phyloP scores from a whole-genome alignment of 2,329 filamentous ascomycete genomes.

The Paecilomyces sp. region DNA sequence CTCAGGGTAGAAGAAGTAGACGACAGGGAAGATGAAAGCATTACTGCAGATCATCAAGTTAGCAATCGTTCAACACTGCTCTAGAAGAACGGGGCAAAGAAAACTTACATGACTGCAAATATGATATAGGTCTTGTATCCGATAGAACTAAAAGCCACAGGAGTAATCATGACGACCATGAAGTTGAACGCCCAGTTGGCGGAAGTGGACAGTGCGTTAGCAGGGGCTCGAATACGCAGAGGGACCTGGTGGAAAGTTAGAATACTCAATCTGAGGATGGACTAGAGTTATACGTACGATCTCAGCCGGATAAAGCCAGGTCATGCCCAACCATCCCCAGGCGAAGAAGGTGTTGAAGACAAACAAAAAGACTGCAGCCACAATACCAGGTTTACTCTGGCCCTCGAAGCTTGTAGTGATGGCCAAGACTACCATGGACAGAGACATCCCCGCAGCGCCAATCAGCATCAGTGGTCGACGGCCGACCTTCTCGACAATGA shows the following conservation, averaged over 20 bases:
- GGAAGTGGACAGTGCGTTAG: conserved; percentile 57
- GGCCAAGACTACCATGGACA: conserved; percentile 57
- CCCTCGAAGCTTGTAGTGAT: conserved; percentile 29
- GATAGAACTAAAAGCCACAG: conserved; percentile 52
- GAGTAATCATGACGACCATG: conserved; percentile 61
- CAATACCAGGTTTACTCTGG: conserved; percentile 32
- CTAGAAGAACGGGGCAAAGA: not conserved
- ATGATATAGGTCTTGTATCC: conserved; percentile 51
- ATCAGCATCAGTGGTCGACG: conserved; percentile 65
- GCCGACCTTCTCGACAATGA: conserved; percentile 44
- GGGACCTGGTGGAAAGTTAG: conserved; percentile 15
- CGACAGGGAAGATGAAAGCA: conserved; percentile 48
- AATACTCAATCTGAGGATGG: not conserved
- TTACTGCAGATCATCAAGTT: conserved; percentile 30
- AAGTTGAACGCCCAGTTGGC: conserved; percentile 58
- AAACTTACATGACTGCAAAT: conserved; percentile 46
- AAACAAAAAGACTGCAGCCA: conserved; percentile 50
- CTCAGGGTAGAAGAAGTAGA: conserved; percentile 57
- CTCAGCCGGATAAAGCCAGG: conserved; percentile 57
- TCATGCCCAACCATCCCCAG: conserved; percentile 54
- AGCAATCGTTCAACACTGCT: not conserved
- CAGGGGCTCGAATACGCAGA: conserved; percentile 43
- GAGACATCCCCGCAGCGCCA: conserved; percentile 56
- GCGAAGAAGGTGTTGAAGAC: conserved; percentile 58
- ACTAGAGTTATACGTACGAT: conserved; percentile 38